phyloP scores from a whole-genome alignment of 179 eudicot species.

The Corrigiola litoralis region DNA sequence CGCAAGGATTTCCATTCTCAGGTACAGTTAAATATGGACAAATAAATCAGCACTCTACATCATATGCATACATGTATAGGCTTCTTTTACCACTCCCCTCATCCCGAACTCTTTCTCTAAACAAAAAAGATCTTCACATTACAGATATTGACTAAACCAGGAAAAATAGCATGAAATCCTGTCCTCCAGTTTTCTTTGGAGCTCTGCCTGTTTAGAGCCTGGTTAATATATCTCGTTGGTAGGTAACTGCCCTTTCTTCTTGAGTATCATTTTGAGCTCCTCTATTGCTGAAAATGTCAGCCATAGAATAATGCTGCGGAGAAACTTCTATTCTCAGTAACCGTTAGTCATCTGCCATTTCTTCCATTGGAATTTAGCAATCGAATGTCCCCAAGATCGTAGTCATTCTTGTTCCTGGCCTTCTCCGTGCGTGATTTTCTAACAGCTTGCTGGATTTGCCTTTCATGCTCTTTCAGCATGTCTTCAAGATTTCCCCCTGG shows the following conservation, averaged over 20 bases:
- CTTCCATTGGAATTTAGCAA: constrained; percentile 18
- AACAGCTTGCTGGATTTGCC: constrained; percentile 90
- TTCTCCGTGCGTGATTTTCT: constrained; percentile 59
- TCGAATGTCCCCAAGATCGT: constrained; percentile 12
- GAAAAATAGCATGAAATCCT: constrained; percentile 1
- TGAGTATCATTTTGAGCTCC: background rate
- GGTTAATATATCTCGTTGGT: background rate
- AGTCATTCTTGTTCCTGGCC: constrained; percentile 30
- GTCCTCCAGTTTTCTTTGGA: background rate
- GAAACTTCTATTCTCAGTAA: background rate
- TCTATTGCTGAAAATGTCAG: background rate
- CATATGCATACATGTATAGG: constrained; percentile 15
- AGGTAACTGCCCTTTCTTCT: background rate
- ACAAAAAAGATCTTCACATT: constrained; percentile 5
- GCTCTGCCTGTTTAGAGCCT: constrained; percentile 10
- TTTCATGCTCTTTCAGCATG: constrained; percentile 93
- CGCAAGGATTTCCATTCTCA: constrained; percentile 4
- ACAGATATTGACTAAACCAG: background rate
- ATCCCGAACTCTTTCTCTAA: constrained; percentile 1
- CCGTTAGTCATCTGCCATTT: constrained; percentile 19
- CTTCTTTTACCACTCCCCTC: constrained; percentile 10
- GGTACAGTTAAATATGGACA: constrained; percentile 20
- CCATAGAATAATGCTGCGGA: background rate
- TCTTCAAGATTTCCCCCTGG: constrained; percentile 87
- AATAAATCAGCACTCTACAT: constrained; percentile 18